Base-by-base conservation (phyloP, 179 eudicot genomes). In the Nepenthes alata region DNA sequence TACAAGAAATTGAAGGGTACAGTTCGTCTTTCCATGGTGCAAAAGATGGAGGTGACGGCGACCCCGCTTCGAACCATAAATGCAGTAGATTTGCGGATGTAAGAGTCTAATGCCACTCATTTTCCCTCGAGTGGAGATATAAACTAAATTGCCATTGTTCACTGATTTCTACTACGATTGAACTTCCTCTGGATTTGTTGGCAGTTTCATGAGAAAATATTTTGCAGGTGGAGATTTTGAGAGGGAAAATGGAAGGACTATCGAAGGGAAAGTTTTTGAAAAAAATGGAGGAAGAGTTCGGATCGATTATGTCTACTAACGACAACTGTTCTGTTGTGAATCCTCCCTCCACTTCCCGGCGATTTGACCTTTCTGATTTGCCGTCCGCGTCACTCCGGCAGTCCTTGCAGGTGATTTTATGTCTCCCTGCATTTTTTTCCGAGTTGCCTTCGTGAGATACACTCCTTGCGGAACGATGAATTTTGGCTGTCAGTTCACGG, bases 201-300 rank as follows among this genome's bases (percentile, higher is more conserved):
- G 25, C 25, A 25, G 25, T 25, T 25, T 25, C 25, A 25, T 25
- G 25, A 25, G 25, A 41, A 41, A 41, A 41, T 41, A 7, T 4
- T 41, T 50, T 50, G 74, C 74, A 90, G 89, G 84, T 81, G 61
- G 87, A 85, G 75, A 57, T 50, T 25, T 65, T 83, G 72, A 47
- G 80, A 79, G 72, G 75, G 71, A 75, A 89, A 70, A 78, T 91
- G 91, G 96, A 91, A 58, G 80, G 89, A 47, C 50, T 86, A n/a
- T 86, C 98, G 25, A 89, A 77, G 71, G 95, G 89, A 14, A 80
- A 73, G 64, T 66, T 84, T 65, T 53, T 82, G 38, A 78, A 83
- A 68, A 82, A 82, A 73, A 82, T 84, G 83, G 90, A 84, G 68
- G 87, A 82, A 50, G 53, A 11, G 5, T 50, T 6, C 11, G 53